Base-by-base conservation (phyloP, 139 green algal species). In the Yamagishiella unicocca region DNA sequence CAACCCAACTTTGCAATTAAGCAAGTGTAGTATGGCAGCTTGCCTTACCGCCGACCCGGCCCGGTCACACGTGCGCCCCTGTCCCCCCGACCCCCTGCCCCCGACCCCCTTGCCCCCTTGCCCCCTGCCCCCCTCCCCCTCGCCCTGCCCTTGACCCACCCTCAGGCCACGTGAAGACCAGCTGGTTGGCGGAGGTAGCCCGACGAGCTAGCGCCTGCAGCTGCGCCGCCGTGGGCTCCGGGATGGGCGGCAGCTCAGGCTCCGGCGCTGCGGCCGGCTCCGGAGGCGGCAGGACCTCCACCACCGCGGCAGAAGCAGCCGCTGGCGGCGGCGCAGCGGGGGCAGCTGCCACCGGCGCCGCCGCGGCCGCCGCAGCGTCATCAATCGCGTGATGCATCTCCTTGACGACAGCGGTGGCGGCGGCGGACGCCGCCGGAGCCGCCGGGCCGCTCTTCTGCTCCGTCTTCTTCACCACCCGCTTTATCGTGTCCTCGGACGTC, bases 141-240 rank as follows among this genome's bases (percentile, higher is more conserved):
- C 14, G 2, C 43, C 62, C 54, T 10, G 17, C 21, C 70, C 6
- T 40, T 10, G 14, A 35, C 74, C 29, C 88, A 50, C 75, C 83
- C 21, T 80, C 46, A 0, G 93, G 93, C 84, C 92, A 82, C 0
- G 75, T 90, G 71, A 94, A 92, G 45, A 93, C 33, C 37, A 45
- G 61, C 61, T 88, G 37, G 70, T 83, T 83, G 4, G 85, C 77
- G 25, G 53, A 12, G 9, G 35, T 27, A 14, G 92, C 93, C 12
- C 43, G 38, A 14, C 61, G 37, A 27, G 89, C 89, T 62, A 90
- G 64, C 24, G 67, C 72, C 77, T 86, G 67, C 42, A 95, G 84
- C 85, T 90, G 42, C 45, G 53, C 37, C 29, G 55, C 40, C 21
- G 68, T 43, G 2, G 74, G 74, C 12, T 86, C 58, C 58, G 55